These are phyloP conservation scores for Polymyxa betae DNA, from an alignment of 208 protist species.

Conservation along the genomic window DNA sequence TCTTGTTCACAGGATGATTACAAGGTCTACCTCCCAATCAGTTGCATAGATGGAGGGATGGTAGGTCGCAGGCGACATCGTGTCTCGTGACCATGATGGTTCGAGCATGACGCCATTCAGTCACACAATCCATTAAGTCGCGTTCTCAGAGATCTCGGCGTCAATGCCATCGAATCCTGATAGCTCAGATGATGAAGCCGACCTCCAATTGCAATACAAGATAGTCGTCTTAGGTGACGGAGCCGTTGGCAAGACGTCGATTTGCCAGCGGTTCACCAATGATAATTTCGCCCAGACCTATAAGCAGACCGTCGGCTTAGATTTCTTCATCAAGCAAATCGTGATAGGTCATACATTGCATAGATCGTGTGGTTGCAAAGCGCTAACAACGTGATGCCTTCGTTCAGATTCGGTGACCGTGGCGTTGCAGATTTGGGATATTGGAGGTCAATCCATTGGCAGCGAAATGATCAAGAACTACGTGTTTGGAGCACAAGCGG, in stretches of 20 bases:
- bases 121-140: too few species aligned
- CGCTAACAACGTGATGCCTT: conserved; percentile 52
- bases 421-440: conserved; percentile 89
- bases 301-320: conserved; percentile 91
- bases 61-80: too few species aligned
- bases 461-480: conserved; percentile 90
- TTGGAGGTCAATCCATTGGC: conserved; percentile 89
- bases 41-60: too few species aligned
- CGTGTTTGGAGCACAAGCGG: conserved; percentile 83
- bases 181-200: neutral
- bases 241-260: conserved; percentile 87
- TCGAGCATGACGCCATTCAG: too few species aligned
- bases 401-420: conserved; percentile 66
- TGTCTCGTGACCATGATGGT: too few species aligned
- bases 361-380: too few species aligned
- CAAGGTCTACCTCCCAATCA: too few species aligned
- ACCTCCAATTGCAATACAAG: conserved; percentile 57
- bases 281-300: conserved; percentile 82
- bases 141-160: too few species aligned
- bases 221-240: conserved; percentile 69
- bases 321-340: conserved; percentile 90
- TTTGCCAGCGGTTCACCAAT: conserved; percentile 83
- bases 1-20: too few species aligned
- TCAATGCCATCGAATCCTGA: neutral
- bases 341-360: conserved; percentile 64